phyloP scores from a whole-genome alignment of 1,284 basidiomycete species.

The Puccinia sorghi region DNA sequence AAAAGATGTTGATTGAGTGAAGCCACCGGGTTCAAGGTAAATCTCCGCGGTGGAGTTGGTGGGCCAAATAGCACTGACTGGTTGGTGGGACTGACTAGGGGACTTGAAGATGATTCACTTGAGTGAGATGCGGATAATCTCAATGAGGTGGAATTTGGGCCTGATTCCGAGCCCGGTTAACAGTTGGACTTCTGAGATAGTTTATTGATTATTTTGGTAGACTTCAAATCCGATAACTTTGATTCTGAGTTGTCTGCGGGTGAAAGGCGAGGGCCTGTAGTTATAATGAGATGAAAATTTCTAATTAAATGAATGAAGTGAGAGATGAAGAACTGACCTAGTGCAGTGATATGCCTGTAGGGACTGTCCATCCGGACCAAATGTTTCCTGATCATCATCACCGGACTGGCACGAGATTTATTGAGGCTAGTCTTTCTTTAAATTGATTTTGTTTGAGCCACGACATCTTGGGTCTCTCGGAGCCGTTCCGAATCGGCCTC shows the following conservation, averaged over 20 bases:
- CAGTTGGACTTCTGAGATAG: not conserved
- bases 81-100: too few species aligned
- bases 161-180: not conserved
- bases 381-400: conserved; percentile 31
- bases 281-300: not conserved
- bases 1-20: too few species aligned
- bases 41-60: too few species aligned
- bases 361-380: conserved; percentile 44
- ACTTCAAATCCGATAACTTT: not conserved
- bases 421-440: conserved; percentile 41
- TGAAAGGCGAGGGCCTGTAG: not conserved
- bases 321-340: conserved; percentile 19
- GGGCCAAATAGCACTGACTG: too few species aligned
- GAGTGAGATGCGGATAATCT: too few species aligned
- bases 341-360: too few species aligned
- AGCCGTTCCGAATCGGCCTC: too few species aligned
- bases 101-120: too few species aligned
- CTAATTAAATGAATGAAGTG: not conserved
- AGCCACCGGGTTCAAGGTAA: too few species aligned
- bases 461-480: too few species aligned
- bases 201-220: not conserved
- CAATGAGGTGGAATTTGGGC: too few species aligned
- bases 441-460: too few species aligned
- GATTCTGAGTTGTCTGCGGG: not conserved
- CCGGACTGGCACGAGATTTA: conserved; percentile 16